These are phyloP conservation scores for Eucalyptus caleyi DNA, from an alignment of 345 rosid genomes.

Conservation along the genomic window DNA sequence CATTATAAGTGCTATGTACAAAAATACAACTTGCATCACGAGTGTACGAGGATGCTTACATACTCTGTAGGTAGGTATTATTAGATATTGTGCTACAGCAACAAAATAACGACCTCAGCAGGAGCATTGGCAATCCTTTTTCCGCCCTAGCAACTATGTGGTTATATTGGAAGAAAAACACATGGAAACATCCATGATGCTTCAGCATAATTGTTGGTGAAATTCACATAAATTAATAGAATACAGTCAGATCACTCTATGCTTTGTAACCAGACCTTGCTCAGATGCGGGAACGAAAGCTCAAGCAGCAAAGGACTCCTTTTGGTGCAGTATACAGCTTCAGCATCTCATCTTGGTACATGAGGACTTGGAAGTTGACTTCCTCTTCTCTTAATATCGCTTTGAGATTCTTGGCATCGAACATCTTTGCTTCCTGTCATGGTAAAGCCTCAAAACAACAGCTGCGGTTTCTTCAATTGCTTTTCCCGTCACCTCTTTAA, in stretches of 20 bases:
- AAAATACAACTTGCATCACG: neutral
- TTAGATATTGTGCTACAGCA: neutral
- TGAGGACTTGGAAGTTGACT: neutral
- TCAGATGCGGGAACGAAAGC: neutral
- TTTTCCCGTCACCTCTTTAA: constrained; percentile 85
- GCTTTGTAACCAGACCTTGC: neutral
- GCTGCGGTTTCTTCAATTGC: constrained; percentile 94
- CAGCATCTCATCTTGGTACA: neutral
- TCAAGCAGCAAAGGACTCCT: neutral
- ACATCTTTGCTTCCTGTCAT: constrained; percentile 53
- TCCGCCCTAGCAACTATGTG: neutral
- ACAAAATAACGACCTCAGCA: neutral
- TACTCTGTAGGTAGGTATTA: neutral
- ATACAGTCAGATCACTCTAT: neutral
- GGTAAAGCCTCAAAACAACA: constrained; percentile 59
- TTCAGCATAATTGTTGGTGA: neutral
- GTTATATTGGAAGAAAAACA: neutral
- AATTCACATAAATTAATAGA: neutral
- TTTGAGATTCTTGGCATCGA: constrained; percentile 77
- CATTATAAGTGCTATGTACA: neutral
- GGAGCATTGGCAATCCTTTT: neutral
- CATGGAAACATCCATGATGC: neutral
- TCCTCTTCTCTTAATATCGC: constrained; percentile 25
- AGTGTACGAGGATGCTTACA: neutral
- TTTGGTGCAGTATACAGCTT: neutral